These are phyloP conservation scores for Pythium guiyangense DNA, from an alignment of 352 stramenopile species.

Conservation along the genomic window DNA sequence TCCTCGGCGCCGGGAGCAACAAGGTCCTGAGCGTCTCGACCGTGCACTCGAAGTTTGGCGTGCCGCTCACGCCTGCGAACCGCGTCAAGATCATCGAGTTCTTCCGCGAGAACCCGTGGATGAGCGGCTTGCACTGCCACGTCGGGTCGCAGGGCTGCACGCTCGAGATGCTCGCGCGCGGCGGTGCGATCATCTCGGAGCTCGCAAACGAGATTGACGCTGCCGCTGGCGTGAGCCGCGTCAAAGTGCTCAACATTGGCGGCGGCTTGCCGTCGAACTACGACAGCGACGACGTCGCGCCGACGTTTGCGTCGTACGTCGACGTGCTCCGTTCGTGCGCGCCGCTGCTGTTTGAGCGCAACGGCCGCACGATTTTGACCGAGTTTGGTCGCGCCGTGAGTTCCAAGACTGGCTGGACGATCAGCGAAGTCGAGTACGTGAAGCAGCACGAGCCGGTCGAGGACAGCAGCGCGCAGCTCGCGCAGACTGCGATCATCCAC, in stretches of 20 bases:
- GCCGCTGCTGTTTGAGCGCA: slow-evolving; percentile 81
- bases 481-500: slow-evolving; percentile 84
- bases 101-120: slow-evolving; percentile 82
- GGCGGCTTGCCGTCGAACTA: slow-evolving; percentile 90
- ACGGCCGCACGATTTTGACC: slow-evolving; percentile 80
- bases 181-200: slow-evolving; percentile 60
- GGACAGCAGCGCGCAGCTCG: slow-evolving; percentile 10
- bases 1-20: slow-evolving; percentile 87
- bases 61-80: slow-evolving; percentile 65
- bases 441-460: slow-evolving; percentile 55
- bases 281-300: slow-evolving; percentile 54
- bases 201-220: slow-evolving; percentile 83
- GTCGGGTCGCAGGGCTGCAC: slow-evolving; percentile 82
- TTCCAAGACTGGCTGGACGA: slow-evolving; percentile 82
- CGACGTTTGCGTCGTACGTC: slow-evolving; percentile 84
- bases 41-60: slow-evolving; percentile 90
- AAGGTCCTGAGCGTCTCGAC: slow-evolving; percentile 85
- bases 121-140: slow-evolving; percentile 86
- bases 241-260: slow-evolving; percentile 90
- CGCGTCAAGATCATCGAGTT: slow-evolving; percentile 56
- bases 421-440: slow-evolving; percentile 89
- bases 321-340: slow-evolving; percentile 55
- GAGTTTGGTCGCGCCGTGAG: slow-evolving; percentile 89
- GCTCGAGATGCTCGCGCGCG: slow-evolving; percentile 83
- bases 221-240: slow-evolving; percentile 53